Evolutionary conservation across 805 yeast species (phyloP).

Genomic region (Saturnispora mendoncae): DNA sequence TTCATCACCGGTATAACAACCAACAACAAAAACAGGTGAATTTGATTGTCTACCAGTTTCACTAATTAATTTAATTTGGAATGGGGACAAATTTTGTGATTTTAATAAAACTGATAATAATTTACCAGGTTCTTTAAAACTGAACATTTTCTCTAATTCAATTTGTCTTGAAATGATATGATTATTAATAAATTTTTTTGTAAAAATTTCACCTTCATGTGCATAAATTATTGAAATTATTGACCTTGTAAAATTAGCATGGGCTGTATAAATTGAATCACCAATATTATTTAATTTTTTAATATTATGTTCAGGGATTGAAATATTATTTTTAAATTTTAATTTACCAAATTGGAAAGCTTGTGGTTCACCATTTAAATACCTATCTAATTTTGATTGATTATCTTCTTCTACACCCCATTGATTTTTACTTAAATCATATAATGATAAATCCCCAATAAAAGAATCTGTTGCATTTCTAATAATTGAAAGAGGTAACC

Average conservation of each 20-base stretch:
- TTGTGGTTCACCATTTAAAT: slow-evolving; percentile 59
- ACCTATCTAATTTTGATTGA: slow-evolving; percentile 53
- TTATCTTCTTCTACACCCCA: slow-evolving; percentile 90
- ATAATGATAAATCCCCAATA: slow-evolving; percentile 57
- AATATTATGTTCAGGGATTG: slow-evolving; percentile 44
- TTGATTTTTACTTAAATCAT: slow-evolving; percentile 49
- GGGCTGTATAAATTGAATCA: slow-evolving; percentile 31
- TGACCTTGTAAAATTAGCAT: slow-evolving; percentile 70
- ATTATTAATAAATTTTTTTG: slow-evolving; percentile 59
- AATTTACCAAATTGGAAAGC: slow-evolving; percentile 62
- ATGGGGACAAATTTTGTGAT: slow-evolving; percentile 63
- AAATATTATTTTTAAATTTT: slow-evolving; percentile 35
- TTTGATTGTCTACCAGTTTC: slow-evolving; percentile 87
- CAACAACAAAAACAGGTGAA: slow-evolving; percentile 83
- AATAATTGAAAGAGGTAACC: slow-evolving; percentile 76
- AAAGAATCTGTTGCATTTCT: slow-evolving; percentile 70
- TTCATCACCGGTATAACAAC: slow-evolving; percentile 75
- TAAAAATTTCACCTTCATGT: slow-evolving; percentile 54
- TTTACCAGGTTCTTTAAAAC: slow-evolving; percentile 77
- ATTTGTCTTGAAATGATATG: slow-evolving; percentile 80
- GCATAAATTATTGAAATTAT: slow-evolving; percentile 77
- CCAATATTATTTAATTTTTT: slow-evolving; percentile 26
- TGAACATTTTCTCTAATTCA: slow-evolving; percentile 64
- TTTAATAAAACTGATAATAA: slow-evolving; percentile 71
- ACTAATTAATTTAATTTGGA: slow-evolving; percentile 74